These are phyloP conservation scores for Hypoxylon sp. DNA, from an alignment of 2,329 filamentous ascomycete genomes.

Conservation along the genomic window DNA sequence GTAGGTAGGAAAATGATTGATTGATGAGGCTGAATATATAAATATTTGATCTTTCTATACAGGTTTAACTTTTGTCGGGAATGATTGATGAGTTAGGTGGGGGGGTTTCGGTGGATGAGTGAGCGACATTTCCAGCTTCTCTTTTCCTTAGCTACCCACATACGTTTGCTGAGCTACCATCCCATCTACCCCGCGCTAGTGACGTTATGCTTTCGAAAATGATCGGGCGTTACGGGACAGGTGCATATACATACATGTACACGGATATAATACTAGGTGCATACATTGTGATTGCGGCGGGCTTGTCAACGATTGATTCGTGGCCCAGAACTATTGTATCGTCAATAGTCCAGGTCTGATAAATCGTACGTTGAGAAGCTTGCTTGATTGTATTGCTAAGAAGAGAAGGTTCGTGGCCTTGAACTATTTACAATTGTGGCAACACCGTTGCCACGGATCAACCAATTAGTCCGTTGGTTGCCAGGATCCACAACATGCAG, in stretches of 20 bases:
- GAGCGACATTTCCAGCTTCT: constrained; percentile 38
- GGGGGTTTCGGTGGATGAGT: constrained; percentile 28
- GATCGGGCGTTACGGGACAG: constrained; percentile 13
- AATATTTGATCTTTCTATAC: constrained; percentile 1
- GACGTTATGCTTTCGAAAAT: constrained; percentile 41
- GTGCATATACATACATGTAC: constrained; percentile 16
- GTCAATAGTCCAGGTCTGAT: no score
- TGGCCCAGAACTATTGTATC: no score
- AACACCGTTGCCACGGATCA: no score
- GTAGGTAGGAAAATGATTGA: background rate
- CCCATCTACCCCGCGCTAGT: constrained; percentile 43
- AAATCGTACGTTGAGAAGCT: no score
- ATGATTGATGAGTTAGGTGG: constrained; percentile 14
- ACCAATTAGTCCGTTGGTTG: no score
- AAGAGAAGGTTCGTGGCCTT: no score
- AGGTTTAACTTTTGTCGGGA: constrained; percentile 2
- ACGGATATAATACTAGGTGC: background rate
- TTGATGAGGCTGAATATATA: constrained; percentile 18
- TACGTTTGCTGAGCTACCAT: constrained; percentile 10
- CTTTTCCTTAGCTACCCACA: constrained; percentile 1
- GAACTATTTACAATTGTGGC: no score
- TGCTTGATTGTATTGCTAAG: no score
- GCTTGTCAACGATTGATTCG: no score
- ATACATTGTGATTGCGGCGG: no score
- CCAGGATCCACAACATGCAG: no score